Evolutionary conservation across 2,329 filamentous ascomycete species (phyloP).

Genomic region (Beauveria caledonica): DNA sequence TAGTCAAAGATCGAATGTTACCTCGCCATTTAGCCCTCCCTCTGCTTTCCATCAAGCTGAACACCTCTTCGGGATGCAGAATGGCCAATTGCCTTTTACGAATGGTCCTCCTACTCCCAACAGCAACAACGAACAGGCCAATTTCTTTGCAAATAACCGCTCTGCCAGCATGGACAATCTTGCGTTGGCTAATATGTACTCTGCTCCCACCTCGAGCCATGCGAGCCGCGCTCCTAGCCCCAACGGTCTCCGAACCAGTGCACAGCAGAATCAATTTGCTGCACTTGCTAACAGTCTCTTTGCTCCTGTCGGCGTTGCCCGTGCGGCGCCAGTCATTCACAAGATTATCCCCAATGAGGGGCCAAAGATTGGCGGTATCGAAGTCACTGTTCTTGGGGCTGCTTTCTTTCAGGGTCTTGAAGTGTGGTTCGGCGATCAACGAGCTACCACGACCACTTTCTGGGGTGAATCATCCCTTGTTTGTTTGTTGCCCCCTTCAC

Average conservation of each 20-base stretch:
- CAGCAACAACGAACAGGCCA: slow-evolving; percentile 50
- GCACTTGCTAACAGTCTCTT: slow-evolving; percentile 42
- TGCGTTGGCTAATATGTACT: slow-evolving; percentile 57
- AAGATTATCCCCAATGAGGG: slow-evolving; percentile 80
- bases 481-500: slow-evolving; percentile 65
- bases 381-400: slow-evolving; percentile 77
- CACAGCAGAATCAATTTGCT: slow-evolving; percentile 35
- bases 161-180: slow-evolving; percentile 59
- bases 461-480: slow-evolving; percentile 76
- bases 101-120: slow-evolving; percentile 60
- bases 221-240: slow-evolving; percentile 75
- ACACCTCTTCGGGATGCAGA: slow-evolving; percentile 36
- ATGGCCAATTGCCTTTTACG: slow-evolving; percentile 35
- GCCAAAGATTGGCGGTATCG: slow-evolving; percentile 73
- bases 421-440: slow-evolving; percentile 69
- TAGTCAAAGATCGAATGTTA: slow-evolving; percentile 31
- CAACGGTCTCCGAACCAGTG: slow-evolving; percentile 39
- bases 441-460: slow-evolving; percentile 64
- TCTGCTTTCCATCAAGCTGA: slow-evolving; percentile 37
- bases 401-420: slow-evolving; percentile 70
- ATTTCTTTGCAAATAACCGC: slow-evolving; percentile 49
- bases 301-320: slow-evolving; percentile 40
- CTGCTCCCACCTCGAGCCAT: slow-evolving; percentile 63
- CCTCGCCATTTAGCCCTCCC: slow-evolving; percentile 47
- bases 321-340: slow-evolving; percentile 54